Percentiles rank a stretch among this genome's conserved stretches.
These are phyloP conservation scores for Gamsiella multidivaricata DNA, from an alignment of 192 early-diverging fungal species.

Conservation along the genomic window DNA sequence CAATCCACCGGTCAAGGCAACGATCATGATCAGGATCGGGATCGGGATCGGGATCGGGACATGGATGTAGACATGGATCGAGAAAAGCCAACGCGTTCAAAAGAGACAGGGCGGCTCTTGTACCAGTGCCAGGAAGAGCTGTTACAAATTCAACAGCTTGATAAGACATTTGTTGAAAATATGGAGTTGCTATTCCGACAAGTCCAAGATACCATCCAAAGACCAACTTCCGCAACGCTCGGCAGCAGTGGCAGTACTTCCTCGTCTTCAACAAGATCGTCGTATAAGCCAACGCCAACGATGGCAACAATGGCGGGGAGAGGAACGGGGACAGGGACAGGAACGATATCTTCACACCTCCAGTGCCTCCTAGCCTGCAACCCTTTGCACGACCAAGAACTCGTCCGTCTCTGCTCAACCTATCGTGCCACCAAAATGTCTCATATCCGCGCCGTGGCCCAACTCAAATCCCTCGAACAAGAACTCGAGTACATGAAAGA, in stretches of 20 bases:
- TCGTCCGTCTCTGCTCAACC: conserved; percentile 36
- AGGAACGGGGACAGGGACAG: too few relatives aligned
- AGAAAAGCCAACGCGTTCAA: too few relatives aligned
- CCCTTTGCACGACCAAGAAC: conserved; percentile 25
- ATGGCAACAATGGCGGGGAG: too few relatives aligned
- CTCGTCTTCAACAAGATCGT: background rate
- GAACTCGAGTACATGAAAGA: conserved; percentile 31
- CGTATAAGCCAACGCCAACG: background rate
- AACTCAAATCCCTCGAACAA: conserved; percentile 38
- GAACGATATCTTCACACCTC: background rate
- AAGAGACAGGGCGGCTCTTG: conserved; percentile 9
- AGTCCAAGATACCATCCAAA: background rate
- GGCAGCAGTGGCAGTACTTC: background rate
- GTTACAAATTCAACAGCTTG: conserved; percentile 13
- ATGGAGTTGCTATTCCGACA: conserved; percentile 2
- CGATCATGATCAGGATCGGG: background rate
- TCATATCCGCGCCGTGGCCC: conserved; percentile 43
- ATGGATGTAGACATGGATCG: conserved; percentile 11
- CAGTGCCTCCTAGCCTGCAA: conserved; percentile 18
- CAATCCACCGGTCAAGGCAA: too few relatives aligned
- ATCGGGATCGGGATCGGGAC: background rate
- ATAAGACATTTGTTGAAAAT: conserved; percentile 1
- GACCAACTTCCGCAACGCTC: background rate
- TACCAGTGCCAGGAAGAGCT: conserved; percentile 33
- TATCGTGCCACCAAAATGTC: conserved; percentile 53